Conservation (phyloP, 1,284 basidiomycete genomes). For the Phellopilus nigrolimitatus region DNA sequence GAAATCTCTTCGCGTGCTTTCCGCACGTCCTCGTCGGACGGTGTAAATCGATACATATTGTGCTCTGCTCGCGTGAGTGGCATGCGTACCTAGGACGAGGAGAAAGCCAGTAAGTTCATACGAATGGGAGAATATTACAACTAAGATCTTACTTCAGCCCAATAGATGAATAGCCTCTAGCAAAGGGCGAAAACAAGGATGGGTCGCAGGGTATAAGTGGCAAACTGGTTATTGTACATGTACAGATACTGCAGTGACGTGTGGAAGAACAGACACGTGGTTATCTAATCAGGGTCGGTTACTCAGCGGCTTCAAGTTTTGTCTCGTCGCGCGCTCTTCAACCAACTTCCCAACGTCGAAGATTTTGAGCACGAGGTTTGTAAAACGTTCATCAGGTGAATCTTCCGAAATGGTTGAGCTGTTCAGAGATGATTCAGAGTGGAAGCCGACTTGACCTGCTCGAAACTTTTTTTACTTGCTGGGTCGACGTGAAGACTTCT, state of each 20-base stretch:
- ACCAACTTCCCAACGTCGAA: no score
- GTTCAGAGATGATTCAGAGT: conserved; percentile 77
- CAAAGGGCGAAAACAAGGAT: not conserved
- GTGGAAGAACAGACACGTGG: no score
- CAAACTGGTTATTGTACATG: no score
- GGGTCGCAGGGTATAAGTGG: no score
- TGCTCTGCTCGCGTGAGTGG: not conserved
- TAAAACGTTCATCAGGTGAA: conserved; percentile 30
- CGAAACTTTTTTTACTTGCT: conserved; percentile 28
- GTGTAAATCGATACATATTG: conserved; percentile 12
- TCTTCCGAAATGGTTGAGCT: conserved; percentile 9
- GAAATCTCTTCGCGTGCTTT: conserved; percentile 17
- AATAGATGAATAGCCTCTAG: not conserved
- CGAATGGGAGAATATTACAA: no score
- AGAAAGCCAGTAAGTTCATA: no score
- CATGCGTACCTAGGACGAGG: not conserved
- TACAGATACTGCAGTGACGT: no score
- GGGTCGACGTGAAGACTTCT: conserved; percentile 69
- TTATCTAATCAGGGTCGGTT: no score
- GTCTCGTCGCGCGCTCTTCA: no score
- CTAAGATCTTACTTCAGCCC: no score
- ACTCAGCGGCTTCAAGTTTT: no score
- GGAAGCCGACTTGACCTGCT: conserved; percentile 72
- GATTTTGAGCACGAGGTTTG: conserved; percentile 97
- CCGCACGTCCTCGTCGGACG: conserved; percentile 10